Evolutionary conservation across 108 stramenopile species (phyloP).

Genomic region (Cyclostephanos invisitatus): DNA sequence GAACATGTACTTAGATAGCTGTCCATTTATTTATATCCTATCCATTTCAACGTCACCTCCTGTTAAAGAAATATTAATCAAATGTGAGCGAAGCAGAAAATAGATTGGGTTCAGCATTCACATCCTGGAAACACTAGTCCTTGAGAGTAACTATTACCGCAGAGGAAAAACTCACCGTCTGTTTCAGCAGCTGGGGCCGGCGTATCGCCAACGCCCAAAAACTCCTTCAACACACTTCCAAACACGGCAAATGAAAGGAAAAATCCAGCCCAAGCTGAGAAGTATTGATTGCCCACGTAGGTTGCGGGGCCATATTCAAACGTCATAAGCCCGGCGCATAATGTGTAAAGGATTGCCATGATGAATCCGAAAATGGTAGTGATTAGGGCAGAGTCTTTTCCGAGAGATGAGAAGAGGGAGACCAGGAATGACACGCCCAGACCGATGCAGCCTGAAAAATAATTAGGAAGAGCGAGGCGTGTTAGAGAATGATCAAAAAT

Average conservation of each 20-base stretch:
- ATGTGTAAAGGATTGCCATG: conserved; percentile 42
- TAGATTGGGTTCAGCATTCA: too few species aligned
- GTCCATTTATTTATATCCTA: too few species aligned
- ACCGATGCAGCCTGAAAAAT: conserved; percentile 24
- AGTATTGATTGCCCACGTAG: conserved; percentile 49
- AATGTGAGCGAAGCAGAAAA: too few species aligned
- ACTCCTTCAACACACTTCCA: conserved; percentile 53
- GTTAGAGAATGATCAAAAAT: not conserved
- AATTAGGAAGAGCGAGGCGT: not conserved
- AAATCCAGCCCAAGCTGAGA: conserved; percentile 50
- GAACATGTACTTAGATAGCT: too few species aligned
- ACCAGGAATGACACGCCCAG: conserved; percentile 40
- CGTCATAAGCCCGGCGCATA: conserved; percentile 45
- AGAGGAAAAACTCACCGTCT: too few species aligned
- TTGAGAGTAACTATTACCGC: too few species aligned
- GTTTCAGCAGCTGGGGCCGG: not conserved
- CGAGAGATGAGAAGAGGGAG: conserved; percentile 39
- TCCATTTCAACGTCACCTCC: too few species aligned
- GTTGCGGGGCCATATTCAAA: conserved; percentile 49
- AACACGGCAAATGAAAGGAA: conserved; percentile 43
- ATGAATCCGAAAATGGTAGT: conserved; percentile 37
- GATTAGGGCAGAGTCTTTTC: conserved; percentile 46
- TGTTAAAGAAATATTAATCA: too few species aligned
- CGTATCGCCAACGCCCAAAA: conserved; percentile 32
- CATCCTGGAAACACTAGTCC: too few species aligned